These are phyloP conservation scores for Otatea glauca DNA, from an alignment of 176 grass and related monocot species.

Conservation along the genomic window DNA sequence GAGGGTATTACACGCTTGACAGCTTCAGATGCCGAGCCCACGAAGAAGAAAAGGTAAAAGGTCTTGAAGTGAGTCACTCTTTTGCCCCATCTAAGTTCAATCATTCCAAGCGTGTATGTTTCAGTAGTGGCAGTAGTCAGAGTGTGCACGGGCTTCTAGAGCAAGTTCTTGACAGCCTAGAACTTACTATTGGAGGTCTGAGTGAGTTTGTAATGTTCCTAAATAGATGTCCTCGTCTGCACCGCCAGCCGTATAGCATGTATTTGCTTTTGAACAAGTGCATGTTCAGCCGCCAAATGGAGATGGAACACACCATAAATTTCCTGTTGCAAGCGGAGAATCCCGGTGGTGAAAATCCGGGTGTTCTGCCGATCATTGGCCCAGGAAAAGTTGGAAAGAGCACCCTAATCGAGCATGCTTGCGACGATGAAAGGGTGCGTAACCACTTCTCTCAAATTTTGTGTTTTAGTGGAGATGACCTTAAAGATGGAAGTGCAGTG, in stretches of 20 bases:
- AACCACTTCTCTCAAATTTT: conserved; percentile 14
- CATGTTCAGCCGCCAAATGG: too few relatives aligned
- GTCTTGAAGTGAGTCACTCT: background rate
- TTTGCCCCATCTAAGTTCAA: background rate
- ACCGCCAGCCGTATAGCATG: background rate
- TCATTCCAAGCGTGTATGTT: background rate
- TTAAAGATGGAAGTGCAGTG: too few relatives aligned
- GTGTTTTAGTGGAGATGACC: background rate
- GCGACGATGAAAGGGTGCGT: too few relatives aligned
- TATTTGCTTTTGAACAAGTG: too few relatives aligned
- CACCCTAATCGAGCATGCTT: too few relatives aligned
- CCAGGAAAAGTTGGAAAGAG: conserved; percentile 26
- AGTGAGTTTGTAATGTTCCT: background rate
- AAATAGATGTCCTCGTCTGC: background rate
- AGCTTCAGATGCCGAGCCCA: background rate
- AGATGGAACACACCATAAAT: too few relatives aligned
- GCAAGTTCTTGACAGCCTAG: background rate
- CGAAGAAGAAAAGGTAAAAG: background rate
- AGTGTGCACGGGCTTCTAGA: background rate
- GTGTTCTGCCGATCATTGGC: background rate
- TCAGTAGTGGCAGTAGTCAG: background rate
- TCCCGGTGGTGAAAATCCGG: too few relatives aligned
- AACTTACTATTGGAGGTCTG: too few relatives aligned
- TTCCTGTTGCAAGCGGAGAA: too few relatives aligned
- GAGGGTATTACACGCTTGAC: background rate